A percentile compares a stretch with the other conserved stretches of the same genome.
Evolutionary conservation across 345 rosid species (phyloP).

Genomic region (Dipteronia sinensis): DNA sequence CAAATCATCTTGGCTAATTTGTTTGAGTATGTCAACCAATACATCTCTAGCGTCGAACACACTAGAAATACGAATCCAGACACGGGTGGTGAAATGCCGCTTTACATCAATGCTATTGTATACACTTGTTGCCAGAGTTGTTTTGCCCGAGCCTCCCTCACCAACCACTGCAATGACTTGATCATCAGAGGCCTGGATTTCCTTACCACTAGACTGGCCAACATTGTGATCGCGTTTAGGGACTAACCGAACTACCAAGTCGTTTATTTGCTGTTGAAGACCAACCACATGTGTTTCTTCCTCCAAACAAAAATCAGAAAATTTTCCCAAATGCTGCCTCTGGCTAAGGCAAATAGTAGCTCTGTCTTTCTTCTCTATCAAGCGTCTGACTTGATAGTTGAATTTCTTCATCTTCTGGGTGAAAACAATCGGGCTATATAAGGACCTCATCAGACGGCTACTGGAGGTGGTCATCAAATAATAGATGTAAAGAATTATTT

Average conservation of each 20-base stretch:
- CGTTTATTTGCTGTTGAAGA: background rate
- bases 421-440: too few species aligned
- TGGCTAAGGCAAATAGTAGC: too few species aligned
- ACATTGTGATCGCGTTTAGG: background rate
- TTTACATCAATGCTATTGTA: conserved; percentile 16
- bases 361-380: too few species aligned
- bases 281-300: conserved; percentile 16
- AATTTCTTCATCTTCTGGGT: too few species aligned
- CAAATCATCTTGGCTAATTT: conserved; percentile 5
- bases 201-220: too few species aligned
- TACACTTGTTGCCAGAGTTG: conserved; percentile 18
- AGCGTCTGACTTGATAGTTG: too few species aligned
- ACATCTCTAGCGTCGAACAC: conserved; percentile 20
- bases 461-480: too few species aligned
- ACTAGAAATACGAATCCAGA: conserved; percentile 28
- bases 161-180: conserved; percentile 30
- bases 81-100: conserved; percentile 26
- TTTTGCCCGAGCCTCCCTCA: conserved; percentile 36
- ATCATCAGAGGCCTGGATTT: background rate
- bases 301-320: background rate
- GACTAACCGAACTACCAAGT: conserved; percentile 5
- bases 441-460: too few species aligned
- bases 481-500: too few species aligned
- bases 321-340: background rate
- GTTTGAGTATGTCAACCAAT: conserved; percentile 19